Percentiles rank a stretch among this genome's conserved stretches.
These are phyloP conservation scores for Arabidopsis hybrid DNA, from an alignment of 441 rosid species.

Conservation along the genomic window DNA sequence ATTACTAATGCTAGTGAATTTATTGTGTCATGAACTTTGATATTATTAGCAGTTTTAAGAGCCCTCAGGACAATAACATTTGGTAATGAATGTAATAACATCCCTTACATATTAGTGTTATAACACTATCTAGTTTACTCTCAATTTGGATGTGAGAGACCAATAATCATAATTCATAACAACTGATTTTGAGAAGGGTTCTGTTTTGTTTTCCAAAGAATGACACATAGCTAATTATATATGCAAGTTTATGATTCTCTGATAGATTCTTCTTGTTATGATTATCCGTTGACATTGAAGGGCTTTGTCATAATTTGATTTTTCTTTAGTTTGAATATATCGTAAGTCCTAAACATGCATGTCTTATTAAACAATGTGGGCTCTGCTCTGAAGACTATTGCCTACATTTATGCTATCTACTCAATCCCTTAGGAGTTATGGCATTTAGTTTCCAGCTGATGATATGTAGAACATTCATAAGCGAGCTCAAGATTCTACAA, in stretches of 20 bases:
- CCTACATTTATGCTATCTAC: constrained; percentile 8
- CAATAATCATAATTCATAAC: too few species aligned
- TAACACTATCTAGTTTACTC: background rate
- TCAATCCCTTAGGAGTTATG: constrained; percentile 6
- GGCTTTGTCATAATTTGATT: background rate
- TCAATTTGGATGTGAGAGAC: background rate
- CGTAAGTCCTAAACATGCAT: background rate
- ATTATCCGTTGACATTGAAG: background rate
- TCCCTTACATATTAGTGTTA: too few species aligned
- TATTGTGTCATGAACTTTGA: background rate
- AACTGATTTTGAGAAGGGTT: too few species aligned
- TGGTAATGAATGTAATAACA: too few species aligned
- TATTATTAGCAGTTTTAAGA: background rate
- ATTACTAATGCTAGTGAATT: background rate
- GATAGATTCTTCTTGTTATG: background rate
- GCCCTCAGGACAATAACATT: background rate
- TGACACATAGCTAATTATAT: background rate
- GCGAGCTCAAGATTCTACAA: constrained; percentile 8
- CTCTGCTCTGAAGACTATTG: too few species aligned
- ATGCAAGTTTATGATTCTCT: background rate
- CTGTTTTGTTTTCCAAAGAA: background rate
- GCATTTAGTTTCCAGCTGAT: background rate
- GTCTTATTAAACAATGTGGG: constrained; percentile 19
- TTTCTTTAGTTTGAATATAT: constrained; percentile 3
- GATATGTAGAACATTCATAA: constrained; percentile 22